These are phyloP conservation scores for Suillus sp. DNA, from an alignment of 768 basidiomycete genomes.

Conservation along the genomic window DNA sequence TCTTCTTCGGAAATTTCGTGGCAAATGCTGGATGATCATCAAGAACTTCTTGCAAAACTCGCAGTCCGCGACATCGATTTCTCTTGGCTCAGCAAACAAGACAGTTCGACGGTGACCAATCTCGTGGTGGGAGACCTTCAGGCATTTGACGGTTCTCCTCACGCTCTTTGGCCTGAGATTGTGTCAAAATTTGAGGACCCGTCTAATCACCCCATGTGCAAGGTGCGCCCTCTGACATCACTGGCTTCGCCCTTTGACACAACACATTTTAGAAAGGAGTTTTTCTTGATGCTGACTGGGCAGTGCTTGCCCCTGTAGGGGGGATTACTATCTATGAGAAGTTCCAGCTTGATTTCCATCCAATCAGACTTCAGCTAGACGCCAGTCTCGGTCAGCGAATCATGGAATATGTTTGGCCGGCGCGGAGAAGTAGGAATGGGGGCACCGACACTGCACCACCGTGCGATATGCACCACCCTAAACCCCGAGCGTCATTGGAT, in stretches of 20 bases:
- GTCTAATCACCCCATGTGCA: slow-evolving; percentile 67
- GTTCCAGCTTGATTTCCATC: slow-evolving; percentile 82
- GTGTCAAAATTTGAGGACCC: slow-evolving; percentile 76
- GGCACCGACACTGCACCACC: slow-evolving; percentile 8
- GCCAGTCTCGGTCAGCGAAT: slow-evolving; percentile 77
- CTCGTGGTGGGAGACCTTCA: slow-evolving; percentile 75
- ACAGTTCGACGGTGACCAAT: slow-evolving; percentile 82
- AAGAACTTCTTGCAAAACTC: slow-evolving; percentile 80
- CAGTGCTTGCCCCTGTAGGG: slow-evolving; percentile 84
- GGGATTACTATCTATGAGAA: slow-evolving; percentile 88
- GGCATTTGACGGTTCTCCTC: slow-evolving; percentile 82
- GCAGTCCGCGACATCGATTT: slow-evolving; percentile 79
- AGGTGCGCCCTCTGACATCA: slow-evolving; percentile 44
- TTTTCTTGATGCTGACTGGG: slow-evolving; percentile 81
- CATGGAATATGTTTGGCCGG: slow-evolving; percentile 88
- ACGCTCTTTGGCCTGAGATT: slow-evolving; percentile 87
- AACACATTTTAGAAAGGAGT: slow-evolving; percentile 54
- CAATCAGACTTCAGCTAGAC: slow-evolving; percentile 85
- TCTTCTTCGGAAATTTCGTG: slow-evolving; percentile 88
- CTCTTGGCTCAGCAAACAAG: slow-evolving; percentile 83
- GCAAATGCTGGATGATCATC: slow-evolving; percentile 80
- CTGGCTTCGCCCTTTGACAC: slow-evolving; percentile 13
- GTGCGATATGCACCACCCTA: slow-evolving; percentile 24
- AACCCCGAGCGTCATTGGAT: slow-evolving; percentile 51
- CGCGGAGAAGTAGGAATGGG: slow-evolving; percentile 43